phyloP scores from a whole-genome alignment of 208 protist species.

The Angomonas deanei region DNA sequence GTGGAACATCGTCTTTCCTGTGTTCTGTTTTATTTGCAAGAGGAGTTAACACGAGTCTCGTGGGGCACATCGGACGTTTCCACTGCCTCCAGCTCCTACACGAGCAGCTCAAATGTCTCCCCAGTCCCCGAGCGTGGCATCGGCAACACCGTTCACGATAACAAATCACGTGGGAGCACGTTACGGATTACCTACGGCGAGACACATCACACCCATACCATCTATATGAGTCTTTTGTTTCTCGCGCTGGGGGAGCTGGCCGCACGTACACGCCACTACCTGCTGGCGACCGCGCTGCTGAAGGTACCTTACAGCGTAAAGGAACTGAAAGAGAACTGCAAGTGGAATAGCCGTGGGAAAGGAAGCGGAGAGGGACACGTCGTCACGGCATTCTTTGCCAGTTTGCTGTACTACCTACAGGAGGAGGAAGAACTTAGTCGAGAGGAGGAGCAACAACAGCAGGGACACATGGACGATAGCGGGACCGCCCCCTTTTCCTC shows the following conservation, averaged over 20 bases:
- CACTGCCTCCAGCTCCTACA: neutral
- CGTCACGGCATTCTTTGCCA: conserved; percentile 22
- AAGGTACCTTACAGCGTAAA: conserved; percentile 9
- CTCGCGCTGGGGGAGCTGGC: conserved; percentile 12
- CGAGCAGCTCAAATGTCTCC: neutral
- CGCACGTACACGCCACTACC: conserved; percentile 20
- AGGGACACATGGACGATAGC: neutral
- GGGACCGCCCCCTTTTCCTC: neutral
- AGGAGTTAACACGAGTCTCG: neutral
- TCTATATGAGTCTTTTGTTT: neutral
- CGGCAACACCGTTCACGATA: no score
- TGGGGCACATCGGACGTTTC: neutral
- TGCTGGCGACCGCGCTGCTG: conserved; percentile 26
- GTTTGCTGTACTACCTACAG: conserved; percentile 10
- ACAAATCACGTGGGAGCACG: no score
- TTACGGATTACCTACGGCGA: neutral
- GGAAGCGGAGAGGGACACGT: conserved; percentile 2
- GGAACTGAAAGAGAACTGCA: conserved; percentile 1
- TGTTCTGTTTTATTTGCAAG: neutral
- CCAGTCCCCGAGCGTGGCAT: no score
- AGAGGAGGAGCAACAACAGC: neutral
- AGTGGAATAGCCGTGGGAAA: neutral
- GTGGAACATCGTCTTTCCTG: neutral
- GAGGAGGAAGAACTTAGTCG: conserved; percentile 6
- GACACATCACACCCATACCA: neutral